phyloP scores from a whole-genome alignment of 192 early-diverging fungal genomes.

The Chytriomyces sp. region DNA sequence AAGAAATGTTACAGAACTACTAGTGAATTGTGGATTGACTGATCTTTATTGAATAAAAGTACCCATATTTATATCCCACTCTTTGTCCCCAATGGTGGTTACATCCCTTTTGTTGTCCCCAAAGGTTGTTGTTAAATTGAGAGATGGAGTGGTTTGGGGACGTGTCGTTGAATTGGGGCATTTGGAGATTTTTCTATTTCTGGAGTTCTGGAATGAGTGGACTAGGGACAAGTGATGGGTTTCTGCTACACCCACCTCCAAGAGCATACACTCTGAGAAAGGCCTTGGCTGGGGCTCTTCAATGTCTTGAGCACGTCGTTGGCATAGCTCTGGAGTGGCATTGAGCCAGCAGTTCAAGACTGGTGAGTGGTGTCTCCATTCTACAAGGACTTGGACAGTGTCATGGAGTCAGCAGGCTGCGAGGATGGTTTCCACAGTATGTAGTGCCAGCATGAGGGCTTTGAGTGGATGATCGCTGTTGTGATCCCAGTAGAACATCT shows the following conservation, averaged over 20 bases:
- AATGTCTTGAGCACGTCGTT: not conserved
- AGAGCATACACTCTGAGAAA: constrained; percentile 1
- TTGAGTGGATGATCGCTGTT: constrained; percentile 56
- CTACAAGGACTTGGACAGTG: not conserved
- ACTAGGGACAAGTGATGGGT: not conserved
- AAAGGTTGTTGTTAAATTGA: too few species aligned
- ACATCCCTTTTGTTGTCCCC: too few species aligned
- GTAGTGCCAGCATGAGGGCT: not conserved
- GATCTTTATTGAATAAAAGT: too few species aligned
- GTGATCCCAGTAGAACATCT: constrained; percentile 16
- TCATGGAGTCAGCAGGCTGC: not conserved
- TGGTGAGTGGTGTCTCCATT: constrained; percentile 2
- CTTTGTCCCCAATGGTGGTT: too few species aligned
- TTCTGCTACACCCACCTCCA: constrained; percentile 5
- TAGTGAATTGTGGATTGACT: too few species aligned
- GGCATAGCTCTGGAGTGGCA: not conserved
- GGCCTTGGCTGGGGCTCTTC: not conserved
- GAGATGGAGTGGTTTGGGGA: too few species aligned
- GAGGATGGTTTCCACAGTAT: not conserved
- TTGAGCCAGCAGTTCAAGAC: not conserved
- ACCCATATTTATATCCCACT: too few species aligned
- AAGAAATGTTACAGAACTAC: too few species aligned
- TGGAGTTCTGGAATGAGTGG: not conserved
- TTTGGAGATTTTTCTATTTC: not conserved
- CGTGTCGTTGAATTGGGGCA: not conserved